A percentile compares a stretch with the other conserved stretches of the same genome.
phyloP scores from a whole-genome alignment of 2,329 filamentous ascomycete genomes.

The Lasiodiplodia sp. region DNA sequence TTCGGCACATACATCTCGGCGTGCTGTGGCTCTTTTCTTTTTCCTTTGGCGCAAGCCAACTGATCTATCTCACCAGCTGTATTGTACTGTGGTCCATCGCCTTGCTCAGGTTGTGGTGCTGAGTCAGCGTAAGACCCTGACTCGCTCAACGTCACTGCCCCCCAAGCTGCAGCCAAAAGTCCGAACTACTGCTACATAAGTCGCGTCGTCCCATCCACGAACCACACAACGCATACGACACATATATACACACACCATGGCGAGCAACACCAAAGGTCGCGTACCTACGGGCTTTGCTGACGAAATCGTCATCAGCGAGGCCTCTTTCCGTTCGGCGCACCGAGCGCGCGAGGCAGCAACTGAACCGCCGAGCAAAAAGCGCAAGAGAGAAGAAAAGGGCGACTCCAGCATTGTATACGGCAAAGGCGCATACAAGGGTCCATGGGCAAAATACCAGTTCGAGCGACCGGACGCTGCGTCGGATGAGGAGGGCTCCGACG shows the following conservation, averaged over 20 bases:
- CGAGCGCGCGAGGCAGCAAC: conserved; percentile 73
- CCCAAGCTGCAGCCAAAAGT: conserved; percentile 16
- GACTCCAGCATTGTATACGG: conserved; percentile 85
- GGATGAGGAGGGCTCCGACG: conserved; percentile 71
- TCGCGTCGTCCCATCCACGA: no score
- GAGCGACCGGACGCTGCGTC: conserved; percentile 74
- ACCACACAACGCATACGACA: no score
- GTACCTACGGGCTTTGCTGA: conserved; percentile 80
- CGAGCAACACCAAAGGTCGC: conserved; percentile 42
- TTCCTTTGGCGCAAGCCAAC: neutral
- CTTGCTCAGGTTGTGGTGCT: neutral
- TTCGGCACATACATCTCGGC: neutral
- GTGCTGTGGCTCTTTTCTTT: neutral
- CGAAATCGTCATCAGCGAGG: conserved; percentile 88
- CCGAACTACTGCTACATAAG: conserved; percentile 1
- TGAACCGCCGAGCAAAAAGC: conserved; percentile 69
- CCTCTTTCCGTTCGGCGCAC: conserved; percentile 87
- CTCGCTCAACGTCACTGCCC: conserved; percentile 20
- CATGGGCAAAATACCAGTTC: conserved; percentile 86
- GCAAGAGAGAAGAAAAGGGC: conserved; percentile 85
- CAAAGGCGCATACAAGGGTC: conserved; percentile 86
- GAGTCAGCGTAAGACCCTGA: conserved; percentile 15
- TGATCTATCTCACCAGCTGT: neutral
- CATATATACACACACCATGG: conserved; percentile 7
- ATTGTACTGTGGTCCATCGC: neutral